Conservation (phyloP, 129 eudicot species). For the Flaveria linearis region DNA sequence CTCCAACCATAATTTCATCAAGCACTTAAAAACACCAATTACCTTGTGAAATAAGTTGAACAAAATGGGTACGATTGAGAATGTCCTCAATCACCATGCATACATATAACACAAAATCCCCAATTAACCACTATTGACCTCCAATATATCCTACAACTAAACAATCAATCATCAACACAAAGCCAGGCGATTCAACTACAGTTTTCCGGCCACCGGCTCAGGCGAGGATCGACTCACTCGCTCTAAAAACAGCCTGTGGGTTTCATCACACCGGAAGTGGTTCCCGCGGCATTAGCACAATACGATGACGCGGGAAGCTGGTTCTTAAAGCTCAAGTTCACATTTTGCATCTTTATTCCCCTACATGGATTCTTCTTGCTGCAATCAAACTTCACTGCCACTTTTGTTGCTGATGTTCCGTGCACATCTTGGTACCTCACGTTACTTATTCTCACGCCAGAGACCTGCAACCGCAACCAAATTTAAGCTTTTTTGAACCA, state of each 20-base stretch:
- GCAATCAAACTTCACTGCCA: slow-evolving; percentile 57
- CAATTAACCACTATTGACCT: not conserved
- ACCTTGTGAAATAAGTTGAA: not conserved
- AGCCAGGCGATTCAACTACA: slow-evolving; percentile 43
- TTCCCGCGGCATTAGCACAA: slow-evolving; percentile 56
- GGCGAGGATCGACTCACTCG: not conserved
- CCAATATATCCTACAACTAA: slow-evolving; percentile 8
- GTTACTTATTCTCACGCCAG: slow-evolving; percentile 48
- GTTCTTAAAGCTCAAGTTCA: slow-evolving; percentile 42
- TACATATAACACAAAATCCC: not conserved
- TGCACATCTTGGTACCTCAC: slow-evolving; percentile 53
- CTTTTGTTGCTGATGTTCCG: slow-evolving; percentile 61
- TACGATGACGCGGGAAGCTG: slow-evolving; percentile 30
- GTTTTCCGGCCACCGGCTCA: slow-evolving; percentile 36
- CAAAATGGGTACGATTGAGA: slow-evolving; percentile 5
- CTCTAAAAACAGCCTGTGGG: slow-evolving; percentile 51
- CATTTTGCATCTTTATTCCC: slow-evolving; percentile 50
- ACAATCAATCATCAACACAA: slow-evolving; percentile 11
- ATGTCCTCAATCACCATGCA: slow-evolving; percentile 28
- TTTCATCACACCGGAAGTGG: slow-evolving; percentile 36
- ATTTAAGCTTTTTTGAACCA: no score
- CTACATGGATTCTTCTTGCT: slow-evolving; percentile 51
- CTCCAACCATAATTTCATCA: not conserved
- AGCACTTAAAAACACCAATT: not conserved
- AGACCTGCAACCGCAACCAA: slow-evolving; percentile 18